Evolutionary conservation across 768 basidiomycete genomes (phyloP).

Genomic region (Boletus eberwhitei): DNA sequence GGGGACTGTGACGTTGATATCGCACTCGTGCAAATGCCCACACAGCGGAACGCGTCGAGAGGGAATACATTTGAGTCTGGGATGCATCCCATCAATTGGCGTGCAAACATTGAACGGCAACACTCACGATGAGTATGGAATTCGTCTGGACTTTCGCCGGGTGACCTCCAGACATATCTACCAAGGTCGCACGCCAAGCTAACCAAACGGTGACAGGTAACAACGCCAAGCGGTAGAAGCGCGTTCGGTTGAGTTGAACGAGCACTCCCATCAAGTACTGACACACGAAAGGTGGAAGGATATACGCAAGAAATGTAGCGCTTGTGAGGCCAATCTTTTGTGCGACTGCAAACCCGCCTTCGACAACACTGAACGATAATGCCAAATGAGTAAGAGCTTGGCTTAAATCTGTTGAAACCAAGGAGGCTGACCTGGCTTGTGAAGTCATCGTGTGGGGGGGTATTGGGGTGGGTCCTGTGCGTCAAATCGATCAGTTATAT

Average conservation of each 20-base stretch:
- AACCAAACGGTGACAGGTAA: constrained; percentile 45
- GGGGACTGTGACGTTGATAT: constrained; percentile 11
- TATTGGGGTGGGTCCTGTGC: too few species aligned
- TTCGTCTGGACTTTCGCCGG: constrained; percentile 13
- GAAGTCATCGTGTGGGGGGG: not conserved
- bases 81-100: not conserved
- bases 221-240: constrained; percentile 42
- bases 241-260: constrained; percentile 44
- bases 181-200: constrained; percentile 37
- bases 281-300: constrained; percentile 42
- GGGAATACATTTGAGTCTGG: constrained; percentile 15
- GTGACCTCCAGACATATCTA: constrained; percentile 25
- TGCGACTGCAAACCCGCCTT: constrained; percentile 4
- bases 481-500: too few species aligned
- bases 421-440: constrained; percentile 1
- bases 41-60: constrained; percentile 11
- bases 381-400: not conserved
- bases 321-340: constrained; percentile 6
- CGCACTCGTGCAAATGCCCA: constrained; percentile 21
- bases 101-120: not conserved
- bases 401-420: not conserved
- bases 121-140: constrained; percentile 19
- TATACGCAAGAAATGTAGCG: constrained; percentile 30
- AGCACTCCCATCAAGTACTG: constrained; percentile 56
- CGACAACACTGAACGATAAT: not conserved